A percentile compares a stretch with the other conserved stretches of the same genome.
These are phyloP conservation scores for Xerocomellus dryophilus DNA, from an alignment of 768 basidiomycete species.

Conservation along the genomic window DNA sequence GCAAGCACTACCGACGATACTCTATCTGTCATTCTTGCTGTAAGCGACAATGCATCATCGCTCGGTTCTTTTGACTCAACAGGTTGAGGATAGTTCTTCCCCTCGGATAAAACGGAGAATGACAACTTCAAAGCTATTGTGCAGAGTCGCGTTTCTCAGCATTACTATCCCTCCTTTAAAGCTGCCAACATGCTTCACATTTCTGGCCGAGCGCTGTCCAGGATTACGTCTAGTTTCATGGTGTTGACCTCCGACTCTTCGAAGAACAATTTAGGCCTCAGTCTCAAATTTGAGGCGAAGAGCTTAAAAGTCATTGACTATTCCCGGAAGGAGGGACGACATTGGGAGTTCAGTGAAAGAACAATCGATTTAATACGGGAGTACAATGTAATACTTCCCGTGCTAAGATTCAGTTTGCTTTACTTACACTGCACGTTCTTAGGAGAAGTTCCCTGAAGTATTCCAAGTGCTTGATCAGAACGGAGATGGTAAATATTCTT, in stretches of 20 bases:
- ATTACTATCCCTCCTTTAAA: slow-evolving; percentile 78
- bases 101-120: slow-evolving; percentile 76
- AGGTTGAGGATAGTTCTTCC: slow-evolving; percentile 65
- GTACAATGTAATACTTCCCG: slow-evolving; percentile 59
- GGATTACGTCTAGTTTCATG: slow-evolving; percentile 92
- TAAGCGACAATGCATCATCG: slow-evolving; percentile 33
- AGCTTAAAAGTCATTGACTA: slow-evolving; percentile 91
- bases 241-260: slow-evolving; percentile 70
- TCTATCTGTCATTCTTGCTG: slow-evolving; percentile 85
- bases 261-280: slow-evolving; percentile 89
- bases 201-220: slow-evolving; percentile 76
- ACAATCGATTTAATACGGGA: slow-evolving; percentile 76
- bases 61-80: slow-evolving; percentile 1
- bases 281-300: slow-evolving; percentile 95
- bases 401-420: too few relatives aligned
- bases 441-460: slow-evolving; percentile 82
- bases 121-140: slow-evolving; percentile 74
- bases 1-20: slow-evolving; percentile 63
- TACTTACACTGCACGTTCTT: slow-evolving; percentile 1
- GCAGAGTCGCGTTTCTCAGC: slow-evolving; percentile 41
- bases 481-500: slow-evolving; percentile 55
- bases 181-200: slow-evolving; percentile 73
- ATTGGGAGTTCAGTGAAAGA: slow-evolving; percentile 94
- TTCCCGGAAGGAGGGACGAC: slow-evolving; percentile 74
- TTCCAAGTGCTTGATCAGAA: slow-evolving; percentile 67